A percentile compares a stretch with the other conserved stretches of the same genome.
phyloP scores from a whole-genome alignment of 768 basidiomycete species.

The Trametes coccinea region DNA sequence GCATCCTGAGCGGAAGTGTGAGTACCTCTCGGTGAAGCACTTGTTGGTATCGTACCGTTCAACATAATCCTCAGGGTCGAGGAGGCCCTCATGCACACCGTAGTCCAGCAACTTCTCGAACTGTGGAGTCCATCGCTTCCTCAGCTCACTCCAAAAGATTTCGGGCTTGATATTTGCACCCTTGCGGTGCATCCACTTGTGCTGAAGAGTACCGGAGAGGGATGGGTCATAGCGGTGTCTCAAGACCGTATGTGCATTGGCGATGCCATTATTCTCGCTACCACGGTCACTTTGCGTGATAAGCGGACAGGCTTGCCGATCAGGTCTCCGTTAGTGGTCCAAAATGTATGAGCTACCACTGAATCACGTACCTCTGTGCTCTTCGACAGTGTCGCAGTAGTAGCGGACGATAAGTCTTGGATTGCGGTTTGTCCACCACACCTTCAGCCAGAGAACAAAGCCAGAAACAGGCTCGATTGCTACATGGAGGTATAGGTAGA shows the following conservation, averaged over 20 bases:
- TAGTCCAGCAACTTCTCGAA: conserved; percentile 16
- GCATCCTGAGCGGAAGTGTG: conserved; percentile 16
- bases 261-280: conserved; percentile 45
- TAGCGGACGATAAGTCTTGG: conserved; percentile 30
- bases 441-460: conserved; percentile 36
- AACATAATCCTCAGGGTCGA: background rate
- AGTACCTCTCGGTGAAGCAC: conserved; percentile 24
- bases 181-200: conserved; percentile 35
- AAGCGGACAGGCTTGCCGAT: conserved; percentile 27
- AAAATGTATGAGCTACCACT: too few species aligned
- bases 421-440: conserved; percentile 44
- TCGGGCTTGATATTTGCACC: conserved; percentile 29
- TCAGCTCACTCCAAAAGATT: conserved; percentile 26
- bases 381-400: conserved; percentile 34
- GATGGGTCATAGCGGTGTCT: conserved; percentile 42
- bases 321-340: too few species aligned
- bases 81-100: background rate
- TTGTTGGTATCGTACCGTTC: background rate
- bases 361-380: conserved; percentile 25
- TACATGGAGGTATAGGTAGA: conserved; percentile 39
- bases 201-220: conserved; percentile 38
- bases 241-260: conserved; percentile 43
- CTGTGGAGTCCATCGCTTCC: conserved; percentile 15
- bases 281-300: conserved; percentile 47
- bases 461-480: conserved; percentile 41